phyloP scores from a whole-genome alignment of 768 basidiomycete species.

The Amanita jacksonii region DNA sequence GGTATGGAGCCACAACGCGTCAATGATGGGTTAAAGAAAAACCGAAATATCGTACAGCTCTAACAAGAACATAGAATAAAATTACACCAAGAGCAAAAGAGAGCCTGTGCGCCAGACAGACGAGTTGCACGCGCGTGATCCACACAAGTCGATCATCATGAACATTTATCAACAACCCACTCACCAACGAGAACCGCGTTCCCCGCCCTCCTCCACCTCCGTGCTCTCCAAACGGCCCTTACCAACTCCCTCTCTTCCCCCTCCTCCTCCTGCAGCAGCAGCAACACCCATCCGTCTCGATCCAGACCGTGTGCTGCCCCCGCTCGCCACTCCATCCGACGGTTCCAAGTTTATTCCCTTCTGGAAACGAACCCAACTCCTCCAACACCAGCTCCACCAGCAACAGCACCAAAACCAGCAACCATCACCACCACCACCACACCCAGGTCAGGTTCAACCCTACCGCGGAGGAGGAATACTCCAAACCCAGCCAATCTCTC shows the following conservation, averaged over 20 bases:
- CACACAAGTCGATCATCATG: constrained; percentile 3
- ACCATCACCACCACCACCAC: not conserved
- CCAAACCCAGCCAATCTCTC: too few species aligned
- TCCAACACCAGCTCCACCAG: not conserved
- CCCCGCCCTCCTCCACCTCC: not conserved
- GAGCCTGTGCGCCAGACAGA: too few species aligned
- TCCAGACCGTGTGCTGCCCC: constrained; percentile 7
- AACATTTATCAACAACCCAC: constrained; percentile 5
- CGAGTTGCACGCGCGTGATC: too few species aligned
- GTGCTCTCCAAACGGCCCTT: not conserved
- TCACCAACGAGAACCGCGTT: constrained; percentile 8
- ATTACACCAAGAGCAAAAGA: too few species aligned
- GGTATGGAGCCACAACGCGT: too few species aligned
- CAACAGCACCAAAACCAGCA: not conserved
- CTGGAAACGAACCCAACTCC: constrained; percentile 7
- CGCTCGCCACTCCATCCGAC: constrained; percentile 5
- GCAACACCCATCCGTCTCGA: too few species aligned
- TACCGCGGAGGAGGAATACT: too few species aligned
- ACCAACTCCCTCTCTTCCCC: not conserved
- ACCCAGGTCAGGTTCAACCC: too few species aligned
- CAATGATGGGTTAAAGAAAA: too few species aligned
- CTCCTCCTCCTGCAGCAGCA: too few species aligned
- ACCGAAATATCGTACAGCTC: too few species aligned
- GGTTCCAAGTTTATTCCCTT: constrained; percentile 8
- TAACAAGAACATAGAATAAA: too few species aligned